Evolutionary conservation across 139 green algal species (phyloP), one percentile per base, ranked within the genome.

Genomic region (Micractinium sp.): DNA sequence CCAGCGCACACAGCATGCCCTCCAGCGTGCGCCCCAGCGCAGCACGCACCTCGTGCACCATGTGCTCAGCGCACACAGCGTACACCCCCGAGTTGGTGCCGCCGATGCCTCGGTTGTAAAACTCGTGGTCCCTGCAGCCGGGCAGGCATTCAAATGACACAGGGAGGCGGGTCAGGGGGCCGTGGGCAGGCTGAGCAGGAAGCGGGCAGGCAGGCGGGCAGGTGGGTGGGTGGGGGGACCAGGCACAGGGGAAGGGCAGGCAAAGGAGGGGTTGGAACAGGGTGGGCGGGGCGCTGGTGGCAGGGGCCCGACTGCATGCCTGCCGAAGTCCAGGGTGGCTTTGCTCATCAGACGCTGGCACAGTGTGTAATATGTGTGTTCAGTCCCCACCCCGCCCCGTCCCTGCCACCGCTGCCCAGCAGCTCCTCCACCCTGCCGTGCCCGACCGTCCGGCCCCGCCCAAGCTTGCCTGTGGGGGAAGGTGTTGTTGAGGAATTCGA

Each of bases 31-130:
- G n/a, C n/a, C n/a, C 47, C 47, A 9, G 7, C 47, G 9, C 47
- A 56, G 47, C 47, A 14, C 81, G 4, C 56, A 86, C 81, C 81
- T 78, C 36, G 35, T 87, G 61, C 82, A 87, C 82, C 82, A 87
- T 87, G 36, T 87, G 82, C 82, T 87, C 82, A 23, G 82, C 82
- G 23, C 82, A 87, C 35, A 87, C 82, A 29, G 82, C 74, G 15
- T 87, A 87, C n/a, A 87, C 74, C 23, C 56, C 67, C 1, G 82
- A 87, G 19, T n/a, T 63, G 82, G 82, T 87, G 82, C 82, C 82
- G 35, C 82, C 82, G 31, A 87, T 87, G 82, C 82, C 82, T 20
- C 82, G 82, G 63, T 87, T 87, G 61, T 77, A 56, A 23, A 87
- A 77, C 35, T 61, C 69, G 60, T 87, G 82, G 18, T 53, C 69